Percentiles rank a stretch among this genome's conserved stretches.
Conservation (phyloP, 225 moss, liverwort and hornwort species). For the Neckera pumila region DNA sequence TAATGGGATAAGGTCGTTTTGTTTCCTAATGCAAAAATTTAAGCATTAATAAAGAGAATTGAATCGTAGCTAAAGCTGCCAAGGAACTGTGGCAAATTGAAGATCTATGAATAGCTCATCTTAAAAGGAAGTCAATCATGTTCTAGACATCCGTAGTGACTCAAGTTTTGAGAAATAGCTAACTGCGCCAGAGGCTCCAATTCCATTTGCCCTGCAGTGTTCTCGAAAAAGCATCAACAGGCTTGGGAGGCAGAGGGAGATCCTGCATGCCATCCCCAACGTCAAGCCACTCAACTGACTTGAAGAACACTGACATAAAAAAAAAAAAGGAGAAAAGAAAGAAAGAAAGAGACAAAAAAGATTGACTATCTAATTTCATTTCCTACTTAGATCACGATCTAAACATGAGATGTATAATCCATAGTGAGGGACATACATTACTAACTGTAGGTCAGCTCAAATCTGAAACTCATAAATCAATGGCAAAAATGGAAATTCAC, state of each 20-base stretch:
- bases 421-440: not conserved
- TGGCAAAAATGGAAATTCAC: not conserved
- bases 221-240: conserved; percentile 17
- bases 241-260: conserved; percentile 26
- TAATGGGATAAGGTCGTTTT: not conserved
- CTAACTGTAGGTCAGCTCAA: not conserved
- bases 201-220: conserved; percentile 25
- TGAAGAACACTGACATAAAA: not conserved
- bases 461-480: not conserved
- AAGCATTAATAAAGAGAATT: not conserved
- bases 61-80: not conserved
- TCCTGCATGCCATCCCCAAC: conserved; percentile 33
- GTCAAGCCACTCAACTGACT: not conserved
- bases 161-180: not conserved
- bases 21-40: not conserved
- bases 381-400: not conserved
- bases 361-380: not conserved
- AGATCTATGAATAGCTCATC: not conserved
- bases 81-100: not conserved
- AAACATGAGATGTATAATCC: not conserved
- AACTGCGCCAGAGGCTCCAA: conserved; percentile 35
- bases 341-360: not conserved
- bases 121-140: not conserved
- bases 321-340: not conserved
- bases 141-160: not conserved